Evolutionary conservation across 495 filamentous ascomycete genomes (phyloP), one percentile per base, ranked within the genome.

Genomic region (Podospora anserina): DNA sequence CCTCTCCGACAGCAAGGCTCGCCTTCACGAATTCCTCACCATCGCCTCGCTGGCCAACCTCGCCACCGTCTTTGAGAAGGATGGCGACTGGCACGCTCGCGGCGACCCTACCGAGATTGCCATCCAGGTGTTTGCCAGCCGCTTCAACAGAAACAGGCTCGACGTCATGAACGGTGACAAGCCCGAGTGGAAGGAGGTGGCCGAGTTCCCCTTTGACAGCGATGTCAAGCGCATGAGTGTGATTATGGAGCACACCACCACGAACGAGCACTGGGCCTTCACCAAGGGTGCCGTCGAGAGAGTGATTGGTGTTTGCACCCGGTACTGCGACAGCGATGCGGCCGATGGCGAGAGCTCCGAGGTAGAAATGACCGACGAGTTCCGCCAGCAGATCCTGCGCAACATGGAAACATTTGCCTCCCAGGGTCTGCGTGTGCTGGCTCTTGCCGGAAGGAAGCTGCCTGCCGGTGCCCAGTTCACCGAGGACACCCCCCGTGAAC

Each of bases 41-140:
- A 78, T 81, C 30, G 72, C 78, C 16, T 71, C 78, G 2, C 68
- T 69, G 55, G 71, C 79, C 72, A 78, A 80, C 74, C 77, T 69
- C 63, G 78, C 73, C 75, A 86, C 69, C 78, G 80, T 74, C 76
- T 85, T 69, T 73, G 76, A 68, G 72, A 83, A 77, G 74, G 79
- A 65, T 74, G 79, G 74, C 20, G 66, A 73, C 32, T 95, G 92
- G 92, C 83, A 87, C 70, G 86, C 91, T 1, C 88, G 88, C 19
- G 92, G 92, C 4, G 92, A 94, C 70, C 92, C 92, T 15, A 95
- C 92, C 4, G 92, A 94, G 74, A 91, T 94, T 69, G 91, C 92
- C 23, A 82, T 95, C 3, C 90, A 93, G 70, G 90, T 95, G 30
- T 91, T 94, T 69, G 88, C 90, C 0, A 82, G 86, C 76, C 88